Evolutionary conservation across 2,329 filamentous ascomycete genomes (phyloP).

Genomic region (Lachnellula subtilissima): DNA sequence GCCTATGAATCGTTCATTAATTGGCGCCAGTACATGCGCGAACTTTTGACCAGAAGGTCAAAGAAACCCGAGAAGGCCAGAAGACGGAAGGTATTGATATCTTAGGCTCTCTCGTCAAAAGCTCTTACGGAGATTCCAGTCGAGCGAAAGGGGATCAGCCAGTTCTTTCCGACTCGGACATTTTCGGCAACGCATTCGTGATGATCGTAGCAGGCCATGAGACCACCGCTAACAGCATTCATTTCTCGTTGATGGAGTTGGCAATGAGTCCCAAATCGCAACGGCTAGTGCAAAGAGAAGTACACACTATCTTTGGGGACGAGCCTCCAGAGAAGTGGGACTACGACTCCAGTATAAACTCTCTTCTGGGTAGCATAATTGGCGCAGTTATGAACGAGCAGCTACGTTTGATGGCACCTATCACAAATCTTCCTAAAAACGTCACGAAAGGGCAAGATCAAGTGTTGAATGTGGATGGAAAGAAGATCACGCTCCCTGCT

Average conservation of each 20-base stretch:
- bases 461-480: slow-evolving; percentile 53
- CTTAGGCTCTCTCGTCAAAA: slow-evolving; percentile 48
- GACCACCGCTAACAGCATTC: slow-evolving; percentile 70
- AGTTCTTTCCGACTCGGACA: slow-evolving; percentile 56
- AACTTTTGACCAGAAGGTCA: slow-evolving; percentile 48
- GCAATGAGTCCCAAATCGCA: slow-evolving; percentile 63
- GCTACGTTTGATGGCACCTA: slow-evolving; percentile 66
- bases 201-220: slow-evolving; percentile 73
- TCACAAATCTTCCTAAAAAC: slow-evolving; percentile 67
- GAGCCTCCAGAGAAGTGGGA: slow-evolving; percentile 59
- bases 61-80: slow-evolving; percentile 37
- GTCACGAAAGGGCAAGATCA: slow-evolving; percentile 48
- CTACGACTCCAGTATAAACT: slow-evolving; percentile 62
- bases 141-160: slow-evolving; percentile 44
- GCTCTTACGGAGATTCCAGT: slow-evolving; percentile 35
- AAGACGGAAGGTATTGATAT: slow-evolving; percentile 48
- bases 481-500: slow-evolving; percentile 53
- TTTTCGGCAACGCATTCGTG: slow-evolving; percentile 67
- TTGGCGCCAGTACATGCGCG: slow-evolving; percentile 59
- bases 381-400: slow-evolving; percentile 76
- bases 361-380: slow-evolving; percentile 63
- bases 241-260: slow-evolving; percentile 65
- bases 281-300: slow-evolving; percentile 60
- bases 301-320: slow-evolving; percentile 60
- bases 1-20: slow-evolving; percentile 46